phyloP scores from a whole-genome alignment of 331 rosid genomes.

The Prunus yedoensis region DNA sequence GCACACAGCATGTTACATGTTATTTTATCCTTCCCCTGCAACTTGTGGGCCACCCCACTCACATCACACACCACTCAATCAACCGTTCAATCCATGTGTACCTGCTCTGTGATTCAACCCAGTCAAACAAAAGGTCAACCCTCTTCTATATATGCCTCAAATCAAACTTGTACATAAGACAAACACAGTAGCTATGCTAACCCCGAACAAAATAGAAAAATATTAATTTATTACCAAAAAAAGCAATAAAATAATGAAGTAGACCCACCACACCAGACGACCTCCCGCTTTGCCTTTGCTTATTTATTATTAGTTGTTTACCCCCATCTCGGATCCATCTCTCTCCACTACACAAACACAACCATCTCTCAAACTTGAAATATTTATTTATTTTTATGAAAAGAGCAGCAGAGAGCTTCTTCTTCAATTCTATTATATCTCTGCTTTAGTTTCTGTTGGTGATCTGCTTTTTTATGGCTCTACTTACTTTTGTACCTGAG shows the following conservation, averaged over 20 bases:
- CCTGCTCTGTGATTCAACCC: not conserved
- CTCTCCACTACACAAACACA: not conserved
- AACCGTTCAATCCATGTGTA: conserved; percentile 17
- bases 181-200: conserved; percentile 10
- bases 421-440: not conserved
- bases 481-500: conserved; percentile 31
- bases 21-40: not conserved
- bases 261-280: conserved; percentile 29
- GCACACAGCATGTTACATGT: too few species aligned
- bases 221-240: not conserved
- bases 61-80: not conserved
- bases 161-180: not conserved
- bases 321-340: conserved; percentile 39
- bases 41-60: conserved; percentile 15
- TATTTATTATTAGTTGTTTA: not conserved
- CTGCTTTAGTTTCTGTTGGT: conserved; percentile 8
- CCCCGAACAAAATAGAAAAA: not conserved
- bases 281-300: conserved; percentile 17
- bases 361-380: not conserved
- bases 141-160: not conserved
- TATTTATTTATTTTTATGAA: not conserved
- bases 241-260: not conserved
- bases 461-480: conserved; percentile 45
- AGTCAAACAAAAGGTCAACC: conserved; percentile 12
- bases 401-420: conserved; percentile 13